A percentile compares a stretch with the other conserved stretches of the same genome.
phyloP scores from a whole-genome alignment of 306 rosid species.

The Prinsepia uniflora region DNA sequence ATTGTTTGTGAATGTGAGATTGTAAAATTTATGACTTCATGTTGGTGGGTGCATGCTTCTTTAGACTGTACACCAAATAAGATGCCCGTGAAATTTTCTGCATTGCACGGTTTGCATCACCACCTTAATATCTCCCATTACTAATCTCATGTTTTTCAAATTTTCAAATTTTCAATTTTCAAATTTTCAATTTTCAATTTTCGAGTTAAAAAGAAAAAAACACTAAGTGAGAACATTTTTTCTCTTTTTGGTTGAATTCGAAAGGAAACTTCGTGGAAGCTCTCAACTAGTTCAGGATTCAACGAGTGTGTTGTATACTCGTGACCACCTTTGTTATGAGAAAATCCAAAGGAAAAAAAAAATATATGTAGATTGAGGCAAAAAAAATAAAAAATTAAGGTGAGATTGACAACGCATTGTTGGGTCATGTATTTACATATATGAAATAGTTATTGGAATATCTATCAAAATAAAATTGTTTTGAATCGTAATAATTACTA shows the following conservation, averaged over 20 bases:
- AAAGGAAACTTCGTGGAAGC: not conserved
- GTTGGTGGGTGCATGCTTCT: slow-evolving; percentile 43
- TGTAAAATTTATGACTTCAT: slow-evolving; percentile 16
- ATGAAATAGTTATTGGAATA: no score
- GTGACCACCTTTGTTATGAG: not conserved
- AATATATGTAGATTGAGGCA: no score
- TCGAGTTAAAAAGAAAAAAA: not conserved
- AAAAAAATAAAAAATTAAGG: no score
- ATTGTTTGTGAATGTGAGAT: slow-evolving; percentile 5
- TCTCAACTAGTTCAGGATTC: not conserved
- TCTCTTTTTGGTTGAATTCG: not conserved
- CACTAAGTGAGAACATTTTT: not conserved
- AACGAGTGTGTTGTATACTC: not conserved
- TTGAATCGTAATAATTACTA: no score
- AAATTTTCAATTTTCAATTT: not conserved
- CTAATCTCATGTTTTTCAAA: not conserved
- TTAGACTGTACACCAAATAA: slow-evolving; percentile 4
- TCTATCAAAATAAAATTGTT: no score
- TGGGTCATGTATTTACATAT: no score
- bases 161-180: not conserved
- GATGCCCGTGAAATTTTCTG: slow-evolving; percentile 21
- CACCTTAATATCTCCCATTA: not conserved
- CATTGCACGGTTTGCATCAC: slow-evolving; percentile 11
- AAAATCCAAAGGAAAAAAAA: no score
- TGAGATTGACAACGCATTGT: no score